phyloP scores from a whole-genome alignment of 176 grass and related monocot genomes.

The Phyllostachys edulis region DNA sequence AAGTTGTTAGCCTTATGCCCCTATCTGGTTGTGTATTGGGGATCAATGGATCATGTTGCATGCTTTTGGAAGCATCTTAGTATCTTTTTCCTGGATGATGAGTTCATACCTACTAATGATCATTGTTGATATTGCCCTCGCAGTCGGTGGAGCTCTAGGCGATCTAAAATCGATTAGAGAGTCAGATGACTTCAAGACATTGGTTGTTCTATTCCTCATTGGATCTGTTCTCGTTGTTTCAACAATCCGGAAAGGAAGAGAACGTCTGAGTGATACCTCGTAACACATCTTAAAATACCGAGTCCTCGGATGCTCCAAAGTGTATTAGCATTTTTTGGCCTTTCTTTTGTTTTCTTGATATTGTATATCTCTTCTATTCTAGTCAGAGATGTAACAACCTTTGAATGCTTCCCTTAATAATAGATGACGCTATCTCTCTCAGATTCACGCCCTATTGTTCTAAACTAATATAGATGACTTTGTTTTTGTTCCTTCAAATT shows the following conservation, averaged over 20 bases:
- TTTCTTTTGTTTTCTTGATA: conserved; percentile 38
- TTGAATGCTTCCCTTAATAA: conserved; percentile 40
- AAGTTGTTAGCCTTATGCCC: background rate
- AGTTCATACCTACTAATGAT: conserved; percentile 6
- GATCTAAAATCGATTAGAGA: conserved; percentile 90
- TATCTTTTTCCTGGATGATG: background rate
- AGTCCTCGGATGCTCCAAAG: conserved; percentile 1
- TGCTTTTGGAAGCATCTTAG: background rate
- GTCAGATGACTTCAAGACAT: conserved; percentile 90
- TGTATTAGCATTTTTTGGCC: conserved; percentile 14
- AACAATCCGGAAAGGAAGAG: conserved; percentile 88
- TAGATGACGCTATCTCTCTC: background rate
- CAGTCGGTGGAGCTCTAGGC: conserved; percentile 86
- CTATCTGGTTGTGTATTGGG: conserved; percentile 2
- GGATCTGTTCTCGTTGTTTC: conserved; percentile 77
- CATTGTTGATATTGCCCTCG: background rate
- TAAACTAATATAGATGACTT: background rate
- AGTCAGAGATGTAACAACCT: conserved; percentile 50
- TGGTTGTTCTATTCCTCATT: conserved; percentile 84
- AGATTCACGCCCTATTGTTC: background rate
- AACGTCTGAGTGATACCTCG: conserved; percentile 63
- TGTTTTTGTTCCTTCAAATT: too few species aligned
- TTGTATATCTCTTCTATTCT: conserved; percentile 45
- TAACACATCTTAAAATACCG: conserved; percentile 17
- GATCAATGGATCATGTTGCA: background rate